phyloP scores from a whole-genome alignment of 108 stramenopile genomes.

The Pseudonitzschia multistriata region DNA sequence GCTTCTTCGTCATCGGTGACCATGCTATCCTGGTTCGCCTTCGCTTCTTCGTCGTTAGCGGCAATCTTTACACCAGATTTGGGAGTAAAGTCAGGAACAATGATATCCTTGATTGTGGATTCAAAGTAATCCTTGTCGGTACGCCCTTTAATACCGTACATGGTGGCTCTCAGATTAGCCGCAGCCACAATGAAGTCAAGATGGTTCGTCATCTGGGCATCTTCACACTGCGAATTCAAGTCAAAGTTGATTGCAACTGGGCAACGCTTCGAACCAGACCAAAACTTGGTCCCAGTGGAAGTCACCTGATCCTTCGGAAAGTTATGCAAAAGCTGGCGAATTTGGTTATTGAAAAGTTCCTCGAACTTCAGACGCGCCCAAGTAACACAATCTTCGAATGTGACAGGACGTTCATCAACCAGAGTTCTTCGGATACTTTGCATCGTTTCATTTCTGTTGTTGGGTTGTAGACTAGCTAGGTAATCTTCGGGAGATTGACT shows the following conservation, averaged over 20 bases:
- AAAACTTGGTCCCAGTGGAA: constrained; percentile 88
- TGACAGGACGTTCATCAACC: constrained; percentile 83
- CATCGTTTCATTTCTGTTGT: constrained; percentile 89
- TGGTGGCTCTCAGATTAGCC: constrained; percentile 91
- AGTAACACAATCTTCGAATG: constrained; percentile 91
- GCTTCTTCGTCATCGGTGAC: constrained; percentile 60
- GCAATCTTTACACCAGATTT: constrained; percentile 96
- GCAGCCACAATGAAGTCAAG: constrained; percentile 92
- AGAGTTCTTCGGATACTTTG: constrained; percentile 75
- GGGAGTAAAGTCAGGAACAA: constrained; percentile 93
- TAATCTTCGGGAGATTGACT: constrained; percentile 68
- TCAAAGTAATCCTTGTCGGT: constrained; percentile 80
- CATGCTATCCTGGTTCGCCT: constrained; percentile 45
- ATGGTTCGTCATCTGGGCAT: constrained; percentile 90
- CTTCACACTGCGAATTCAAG: constrained; percentile 71
- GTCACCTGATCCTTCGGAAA: constrained; percentile 95
- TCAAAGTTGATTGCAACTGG: constrained; percentile 90
- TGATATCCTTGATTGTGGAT: constrained; percentile 75
- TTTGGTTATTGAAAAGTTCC: constrained; percentile 91
- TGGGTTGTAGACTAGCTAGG: constrained; percentile 83
- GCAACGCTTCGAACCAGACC: constrained; percentile 95
- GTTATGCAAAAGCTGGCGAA: constrained; percentile 93
- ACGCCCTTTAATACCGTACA: constrained; percentile 88
- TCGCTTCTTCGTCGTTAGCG: constrained; percentile 90
- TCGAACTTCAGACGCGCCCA: constrained; percentile 97